Percentiles rank a stretch among this genome's conserved stretches.
phyloP scores from a whole-genome alignment of 2,329 filamentous ascomycete species.

The Blastomyces parvus region DNA sequence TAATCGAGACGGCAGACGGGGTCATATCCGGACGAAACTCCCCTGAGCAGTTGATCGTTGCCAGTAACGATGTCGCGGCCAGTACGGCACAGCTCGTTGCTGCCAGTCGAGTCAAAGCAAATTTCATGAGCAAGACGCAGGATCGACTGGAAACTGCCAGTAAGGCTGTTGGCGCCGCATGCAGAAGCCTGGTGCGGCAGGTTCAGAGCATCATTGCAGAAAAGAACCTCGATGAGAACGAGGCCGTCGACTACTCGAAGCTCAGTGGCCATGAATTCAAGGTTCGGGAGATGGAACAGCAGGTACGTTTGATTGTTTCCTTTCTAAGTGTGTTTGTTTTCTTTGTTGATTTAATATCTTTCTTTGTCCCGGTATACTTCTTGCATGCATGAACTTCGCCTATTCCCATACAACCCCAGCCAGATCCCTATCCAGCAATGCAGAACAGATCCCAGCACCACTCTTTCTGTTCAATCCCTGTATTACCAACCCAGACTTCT shows the following conservation, averaged over 20 bases:
- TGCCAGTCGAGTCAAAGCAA: slow-evolving; percentile 90
- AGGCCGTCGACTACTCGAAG: slow-evolving; percentile 77
- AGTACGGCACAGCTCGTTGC: slow-evolving; percentile 95
- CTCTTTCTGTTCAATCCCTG: not conserved
- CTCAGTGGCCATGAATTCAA: slow-evolving; percentile 95
- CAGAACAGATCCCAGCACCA: not conserved
- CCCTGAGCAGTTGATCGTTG: slow-evolving; percentile 94
- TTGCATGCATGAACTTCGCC: not conserved
- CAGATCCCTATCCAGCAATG: not conserved
- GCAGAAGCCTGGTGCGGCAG: slow-evolving; percentile 77
- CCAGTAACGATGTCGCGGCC: slow-evolving; percentile 91
- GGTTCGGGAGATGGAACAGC: slow-evolving; percentile 97
- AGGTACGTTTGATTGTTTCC: slow-evolving; percentile 52
- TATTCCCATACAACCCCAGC: not conserved
- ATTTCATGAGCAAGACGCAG: slow-evolving; percentile 95
- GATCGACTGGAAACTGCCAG: slow-evolving; percentile 82
- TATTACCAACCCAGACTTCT: not conserved
- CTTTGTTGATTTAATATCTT: not conserved
- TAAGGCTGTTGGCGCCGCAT: slow-evolving; percentile 86
- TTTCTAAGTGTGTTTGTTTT: slow-evolving; percentile 5
- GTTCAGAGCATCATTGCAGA: slow-evolving; percentile 92
- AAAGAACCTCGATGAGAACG: slow-evolving; percentile 65
- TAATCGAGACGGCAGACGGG: slow-evolving; percentile 96
- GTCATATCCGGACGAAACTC: slow-evolving; percentile 87
- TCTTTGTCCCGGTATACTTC: slow-evolving; percentile 6